A percentile compares a stretch with the other conserved stretches of the same genome.
These are phyloP conservation scores for Rubia yunnanensis DNA, from an alignment of 257 asterid species.

Conservation along the genomic window DNA sequence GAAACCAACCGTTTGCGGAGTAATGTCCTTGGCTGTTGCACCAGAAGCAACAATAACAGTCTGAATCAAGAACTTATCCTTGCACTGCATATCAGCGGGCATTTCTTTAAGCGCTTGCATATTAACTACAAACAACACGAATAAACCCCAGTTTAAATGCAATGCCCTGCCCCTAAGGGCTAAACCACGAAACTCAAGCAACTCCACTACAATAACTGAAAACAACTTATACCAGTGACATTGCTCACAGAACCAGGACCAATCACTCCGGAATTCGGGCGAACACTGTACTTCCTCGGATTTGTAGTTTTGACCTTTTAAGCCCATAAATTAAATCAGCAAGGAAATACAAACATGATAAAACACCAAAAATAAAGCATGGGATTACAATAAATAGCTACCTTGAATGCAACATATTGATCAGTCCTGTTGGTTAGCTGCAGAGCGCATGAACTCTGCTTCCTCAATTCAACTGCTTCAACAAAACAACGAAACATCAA, in stretches of 20 bases:
- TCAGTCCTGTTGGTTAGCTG: slow-evolving; percentile 77
- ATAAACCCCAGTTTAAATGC: not conserved
- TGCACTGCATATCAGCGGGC: slow-evolving; percentile 74
- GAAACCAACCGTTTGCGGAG: slow-evolving; percentile 54
- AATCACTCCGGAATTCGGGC: slow-evolving; percentile 81
- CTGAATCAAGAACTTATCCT: slow-evolving; percentile 81
- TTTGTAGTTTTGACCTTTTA: slow-evolving; percentile 80
- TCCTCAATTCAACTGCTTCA: slow-evolving; percentile 65
- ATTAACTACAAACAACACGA: slow-evolving; percentile 40
- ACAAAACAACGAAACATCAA: slow-evolving; percentile 8
- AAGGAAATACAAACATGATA: not conserved
- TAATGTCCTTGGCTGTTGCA: slow-evolving; percentile 46
- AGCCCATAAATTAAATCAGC: slow-evolving; percentile 7
- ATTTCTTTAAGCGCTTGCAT: slow-evolving; percentile 82
- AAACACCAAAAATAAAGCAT: not conserved
- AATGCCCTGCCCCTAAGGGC: not conserved
- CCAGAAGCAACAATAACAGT: slow-evolving; percentile 68
- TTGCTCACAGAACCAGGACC: slow-evolving; percentile 57
- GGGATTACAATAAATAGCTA: slow-evolving; percentile 7
- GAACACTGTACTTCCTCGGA: slow-evolving; percentile 73
- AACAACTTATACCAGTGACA: slow-evolving; percentile 48
- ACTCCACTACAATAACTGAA: not conserved
- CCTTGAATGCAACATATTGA: slow-evolving; percentile 80
- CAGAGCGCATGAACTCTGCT: slow-evolving; percentile 71
- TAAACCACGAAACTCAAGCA: not conserved